Evolutionary conservation across 2,329 filamentous ascomycete species (phyloP).

Genomic region (Akanthomyces dipterigenus): DNA sequence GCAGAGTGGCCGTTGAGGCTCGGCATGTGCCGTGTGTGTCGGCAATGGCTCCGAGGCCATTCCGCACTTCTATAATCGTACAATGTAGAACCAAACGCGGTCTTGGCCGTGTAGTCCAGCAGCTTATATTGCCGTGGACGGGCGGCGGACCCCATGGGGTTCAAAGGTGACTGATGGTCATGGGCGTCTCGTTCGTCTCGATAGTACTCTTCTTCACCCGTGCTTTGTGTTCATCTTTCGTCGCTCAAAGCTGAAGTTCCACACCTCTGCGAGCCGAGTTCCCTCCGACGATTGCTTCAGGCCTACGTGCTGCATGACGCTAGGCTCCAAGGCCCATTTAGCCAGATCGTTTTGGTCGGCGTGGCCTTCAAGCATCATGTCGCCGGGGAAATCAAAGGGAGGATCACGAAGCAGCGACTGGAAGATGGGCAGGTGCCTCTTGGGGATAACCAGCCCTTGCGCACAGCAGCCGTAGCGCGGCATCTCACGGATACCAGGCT

Average conservation of each 20-base stretch:
- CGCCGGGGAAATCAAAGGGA: constrained; percentile 27
- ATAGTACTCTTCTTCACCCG: neutral
- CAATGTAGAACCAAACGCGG: neutral
- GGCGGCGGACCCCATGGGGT: neutral
- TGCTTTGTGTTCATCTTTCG: neutral
- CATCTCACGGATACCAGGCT: constrained; percentile 26
- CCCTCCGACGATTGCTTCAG: constrained; percentile 25
- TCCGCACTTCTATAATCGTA: neutral
- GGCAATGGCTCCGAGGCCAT: neutral
- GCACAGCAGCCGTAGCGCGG: constrained; percentile 32
- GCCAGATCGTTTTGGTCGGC: constrained; percentile 22
- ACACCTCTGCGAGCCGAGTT: constrained; percentile 23
- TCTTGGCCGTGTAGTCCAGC: neutral
- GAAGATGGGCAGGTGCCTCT: constrained; percentile 23
- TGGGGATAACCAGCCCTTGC: constrained; percentile 30
- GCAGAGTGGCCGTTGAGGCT: neutral
- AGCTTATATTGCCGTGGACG: neutral
- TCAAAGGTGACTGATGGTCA: neutral
- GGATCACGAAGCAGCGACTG: constrained; percentile 23
- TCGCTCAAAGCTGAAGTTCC: constrained; percentile 31
- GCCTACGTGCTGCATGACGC: constrained; percentile 32
- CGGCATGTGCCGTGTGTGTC: neutral
- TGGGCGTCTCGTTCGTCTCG: neutral
- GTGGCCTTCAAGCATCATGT: constrained; percentile 30
- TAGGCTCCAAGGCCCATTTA: constrained; percentile 32